Conservation (phyloP, 2,329 filamentous ascomycete genomes). For the Calonectria pseudoturangicola region DNA sequence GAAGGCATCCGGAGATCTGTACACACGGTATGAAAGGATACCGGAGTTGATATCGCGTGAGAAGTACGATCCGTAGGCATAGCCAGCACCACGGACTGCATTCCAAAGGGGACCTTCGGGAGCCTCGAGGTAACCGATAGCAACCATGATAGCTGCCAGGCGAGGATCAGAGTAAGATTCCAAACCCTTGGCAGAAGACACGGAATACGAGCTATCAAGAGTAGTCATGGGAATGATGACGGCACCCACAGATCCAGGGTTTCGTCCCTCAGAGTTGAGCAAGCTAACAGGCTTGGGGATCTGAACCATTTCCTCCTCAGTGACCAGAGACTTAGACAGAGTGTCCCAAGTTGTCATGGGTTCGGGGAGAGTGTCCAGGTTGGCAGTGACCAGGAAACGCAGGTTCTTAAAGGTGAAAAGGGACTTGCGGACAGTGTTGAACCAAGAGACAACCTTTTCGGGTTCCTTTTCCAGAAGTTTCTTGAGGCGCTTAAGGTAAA, state of each 20-base stretch:
- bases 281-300: constrained; percentile 82
- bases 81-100: constrained; percentile 91
- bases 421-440: constrained; percentile 83
- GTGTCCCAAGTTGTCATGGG: constrained; percentile 87
- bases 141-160: constrained; percentile 90
- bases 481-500: constrained; percentile 90
- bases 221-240: constrained; percentile 93
- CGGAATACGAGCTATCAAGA: constrained; percentile 92
- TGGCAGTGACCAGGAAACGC: constrained; percentile 87
- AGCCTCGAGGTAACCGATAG: constrained; percentile 91
- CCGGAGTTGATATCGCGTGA: constrained; percentile 86
- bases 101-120: constrained; percentile 97
- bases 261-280: constrained; percentile 84
- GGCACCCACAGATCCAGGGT: constrained; percentile 82
- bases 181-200: constrained; percentile 84
- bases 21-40: constrained; percentile 88
- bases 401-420: constrained; percentile 92
- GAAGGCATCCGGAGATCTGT: constrained; percentile 90
- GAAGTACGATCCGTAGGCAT: constrained; percentile 93
- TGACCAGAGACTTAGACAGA: constrained; percentile 63
- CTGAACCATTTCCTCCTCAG: constrained; percentile 74
- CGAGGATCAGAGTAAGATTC: constrained; percentile 84
- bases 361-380: constrained; percentile 82
- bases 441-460: constrained; percentile 82
- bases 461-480: constrained; percentile 87